Evolutionary conservation across 257 asterid genomes (phyloP).

Genomic region (Capsicum rhomboideum): DNA sequence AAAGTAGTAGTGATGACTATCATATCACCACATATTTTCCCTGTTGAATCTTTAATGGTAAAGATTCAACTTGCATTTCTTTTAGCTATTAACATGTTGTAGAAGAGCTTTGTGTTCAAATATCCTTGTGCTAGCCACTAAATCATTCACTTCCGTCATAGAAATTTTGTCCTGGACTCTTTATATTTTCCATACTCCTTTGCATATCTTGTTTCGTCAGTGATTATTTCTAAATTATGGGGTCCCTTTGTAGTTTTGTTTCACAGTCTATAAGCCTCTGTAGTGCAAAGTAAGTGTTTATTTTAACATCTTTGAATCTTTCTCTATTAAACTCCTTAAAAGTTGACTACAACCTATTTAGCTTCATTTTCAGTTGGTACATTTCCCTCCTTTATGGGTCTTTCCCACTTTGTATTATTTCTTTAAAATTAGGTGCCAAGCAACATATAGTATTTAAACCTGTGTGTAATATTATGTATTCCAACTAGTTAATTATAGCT

Average conservation of each 20-base stretch:
- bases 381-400: too few relatives aligned
- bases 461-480: too few relatives aligned
- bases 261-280: background rate
- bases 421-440: too few relatives aligned
- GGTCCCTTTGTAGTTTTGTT: background rate
- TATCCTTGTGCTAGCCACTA: background rate
- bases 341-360: too few relatives aligned
- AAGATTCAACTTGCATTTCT: background rate
- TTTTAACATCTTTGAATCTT: too few relatives aligned
- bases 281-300: background rate
- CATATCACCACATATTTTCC: background rate
- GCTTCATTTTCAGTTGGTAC: too few relatives aligned
- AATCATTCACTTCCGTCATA: background rate
- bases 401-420: too few relatives aligned
- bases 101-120: background rate
- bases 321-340: too few relatives aligned
- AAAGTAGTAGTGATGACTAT: background rate
- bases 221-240: background rate
- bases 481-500: too few relatives aligned
- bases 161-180: background rate
- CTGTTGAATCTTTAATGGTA: background rate
- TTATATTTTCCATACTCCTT: background rate
- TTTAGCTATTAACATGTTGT: background rate
- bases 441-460: too few relatives aligned
- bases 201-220: background rate